Evolutionary conservation across 345 rosid genomes (phyloP), one percentile per base, ranked within the genome.

Genomic region (Camelina sativa): DNA sequence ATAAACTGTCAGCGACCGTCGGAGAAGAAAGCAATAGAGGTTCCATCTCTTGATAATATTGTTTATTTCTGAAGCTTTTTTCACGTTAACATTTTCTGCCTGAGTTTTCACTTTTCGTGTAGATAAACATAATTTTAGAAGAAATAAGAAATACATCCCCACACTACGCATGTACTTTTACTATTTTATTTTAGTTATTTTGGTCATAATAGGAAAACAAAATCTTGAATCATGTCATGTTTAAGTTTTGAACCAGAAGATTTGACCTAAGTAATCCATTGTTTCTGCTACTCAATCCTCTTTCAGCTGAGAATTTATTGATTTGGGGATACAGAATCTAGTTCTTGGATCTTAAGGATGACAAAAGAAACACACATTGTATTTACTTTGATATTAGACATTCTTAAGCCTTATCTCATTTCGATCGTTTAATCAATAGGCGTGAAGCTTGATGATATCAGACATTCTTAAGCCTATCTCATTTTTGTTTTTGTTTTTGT

Each of bases 1-100:
- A 86, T 63, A 81, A 75, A 67, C 96, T 93, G 25, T 66, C 88
- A 11, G 77, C 71, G 55, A 78, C 75, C 8, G 85, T 75, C 51
- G 66, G 75, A 64, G 73, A 65, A 73, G 74, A 75, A 84, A 51
- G 48, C 23, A 62, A 40, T 35, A 72, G 51, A 72, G 56, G 73
- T 50, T 77, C 72, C 65, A 56, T 55, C 60, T 62, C 75, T 76
- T 76, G 35, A 62, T 43, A 41, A 1, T 13, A 7, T 7, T 15
- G 9, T 16, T 4, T 11, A 0, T 75, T 66, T 61, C 62, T 43
- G 4, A 41, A 75, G 74, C 19, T 50, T 59, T 25, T 37, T 51
- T 47, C 28, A 11, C 32, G 22, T 58, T 3, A 66, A 75, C 38
- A 28, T 20, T 67, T 50, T 60, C 25, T 34, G 73, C 34, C 48